These are phyloP conservation scores for Sporopachydermia quercuum DNA, from an alignment of 805 yeast genomes.

Conservation along the genomic window DNA sequence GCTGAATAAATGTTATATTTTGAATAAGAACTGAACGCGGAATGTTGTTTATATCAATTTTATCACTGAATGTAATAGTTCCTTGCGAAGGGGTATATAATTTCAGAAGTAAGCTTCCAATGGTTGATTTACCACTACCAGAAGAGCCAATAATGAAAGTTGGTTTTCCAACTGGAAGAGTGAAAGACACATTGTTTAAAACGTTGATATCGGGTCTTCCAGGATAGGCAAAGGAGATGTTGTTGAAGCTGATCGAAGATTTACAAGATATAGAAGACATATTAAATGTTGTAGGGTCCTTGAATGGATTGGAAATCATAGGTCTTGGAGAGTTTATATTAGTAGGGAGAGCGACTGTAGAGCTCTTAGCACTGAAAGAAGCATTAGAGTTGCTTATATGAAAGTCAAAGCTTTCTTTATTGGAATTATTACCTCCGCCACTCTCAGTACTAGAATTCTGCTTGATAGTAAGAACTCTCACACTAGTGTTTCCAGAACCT, in stretches of 20 bases:
- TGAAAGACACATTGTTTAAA: constrained; percentile 31
- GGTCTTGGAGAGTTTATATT: too few species aligned
- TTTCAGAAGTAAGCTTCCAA: constrained; percentile 45
- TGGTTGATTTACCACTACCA: constrained; percentile 88
- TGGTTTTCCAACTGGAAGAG: constrained; percentile 28
- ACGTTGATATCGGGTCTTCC: constrained; percentile 32
- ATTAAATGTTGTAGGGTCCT: constrained; percentile 5
- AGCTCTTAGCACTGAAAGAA: too few species aligned
- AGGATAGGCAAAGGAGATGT: constrained; percentile 41
- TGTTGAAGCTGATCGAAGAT: constrained; percentile 2
- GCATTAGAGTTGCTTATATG: too few species aligned
- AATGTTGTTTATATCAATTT: constrained; percentile 26
- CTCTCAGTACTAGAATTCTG: not conserved
- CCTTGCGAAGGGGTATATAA: constrained; percentile 45
- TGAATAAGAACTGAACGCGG: constrained; percentile 37
- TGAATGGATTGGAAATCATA: constrained; percentile 3
- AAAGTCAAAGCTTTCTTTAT: too few species aligned
- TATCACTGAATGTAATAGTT: constrained; percentile 40
- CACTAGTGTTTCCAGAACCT: not conserved
- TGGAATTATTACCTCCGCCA: too few species aligned
- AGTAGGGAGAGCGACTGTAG: not conserved
- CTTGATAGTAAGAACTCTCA: constrained; percentile 2
- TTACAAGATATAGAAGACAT: constrained; percentile 9
- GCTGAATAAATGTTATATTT: constrained; percentile 63
- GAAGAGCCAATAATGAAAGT: constrained; percentile 74